phyloP scores from a whole-genome alignment of 2,329 filamentous ascomycete genomes.

The Cladosporium oxysporum region DNA sequence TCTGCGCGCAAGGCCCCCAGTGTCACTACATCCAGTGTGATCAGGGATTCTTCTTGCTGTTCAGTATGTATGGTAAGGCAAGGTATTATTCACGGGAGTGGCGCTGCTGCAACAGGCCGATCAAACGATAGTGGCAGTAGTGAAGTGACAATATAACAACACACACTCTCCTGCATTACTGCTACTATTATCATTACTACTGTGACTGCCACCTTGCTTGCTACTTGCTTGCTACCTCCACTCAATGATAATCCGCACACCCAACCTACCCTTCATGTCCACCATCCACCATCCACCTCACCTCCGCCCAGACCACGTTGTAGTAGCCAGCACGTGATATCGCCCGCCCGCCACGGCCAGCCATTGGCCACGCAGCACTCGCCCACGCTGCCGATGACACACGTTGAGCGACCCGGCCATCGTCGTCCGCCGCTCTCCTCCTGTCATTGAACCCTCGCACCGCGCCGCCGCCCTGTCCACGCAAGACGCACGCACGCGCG shows the following conservation, averaged over 20 bases:
- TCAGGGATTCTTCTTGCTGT: not conserved
- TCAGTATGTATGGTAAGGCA: not conserved
- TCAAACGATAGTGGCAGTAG: not conserved
- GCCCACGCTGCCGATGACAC: conserved; percentile 3
- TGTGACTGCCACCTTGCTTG: not conserved
- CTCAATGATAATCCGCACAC: not conserved
- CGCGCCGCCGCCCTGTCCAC: not conserved
- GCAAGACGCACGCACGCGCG: not conserved
- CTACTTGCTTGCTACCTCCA: not conserved
- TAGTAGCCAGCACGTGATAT: not conserved
- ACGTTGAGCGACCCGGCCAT: conserved; percentile 7
- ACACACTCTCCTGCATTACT: not conserved
- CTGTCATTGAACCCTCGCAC: not conserved
- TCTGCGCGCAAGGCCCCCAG: not conserved
- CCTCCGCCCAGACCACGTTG: conserved; percentile 1
- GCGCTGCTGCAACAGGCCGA: not conserved
- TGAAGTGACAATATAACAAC: not conserved
- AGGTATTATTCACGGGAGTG: not conserved
- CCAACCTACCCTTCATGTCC: not conserved
- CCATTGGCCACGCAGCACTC: not conserved
- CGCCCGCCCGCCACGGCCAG: not conserved
- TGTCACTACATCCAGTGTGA: not conserved
- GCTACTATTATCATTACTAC: too few relatives aligned
- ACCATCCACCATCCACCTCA: not conserved
- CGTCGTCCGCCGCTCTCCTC: not conserved